A percentile compares a stretch with the other conserved stretches of the same genome.
These are phyloP conservation scores for Colletotrichum incanum DNA, from an alignment of 2,329 filamentous ascomycete genomes.

Conservation along the genomic window DNA sequence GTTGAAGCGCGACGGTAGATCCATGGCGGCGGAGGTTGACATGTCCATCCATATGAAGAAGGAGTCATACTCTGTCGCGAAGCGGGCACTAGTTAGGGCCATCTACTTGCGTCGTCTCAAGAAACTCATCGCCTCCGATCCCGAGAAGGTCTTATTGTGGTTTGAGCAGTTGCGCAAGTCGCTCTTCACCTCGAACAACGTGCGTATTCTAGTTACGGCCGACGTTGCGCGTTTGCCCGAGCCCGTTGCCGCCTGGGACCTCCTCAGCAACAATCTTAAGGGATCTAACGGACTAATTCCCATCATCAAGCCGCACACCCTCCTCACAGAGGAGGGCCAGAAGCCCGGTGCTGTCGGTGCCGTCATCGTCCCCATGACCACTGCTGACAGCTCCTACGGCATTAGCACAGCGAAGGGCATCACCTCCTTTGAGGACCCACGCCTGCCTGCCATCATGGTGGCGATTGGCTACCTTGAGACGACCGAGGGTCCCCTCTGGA, in stretches of 20 bases:
- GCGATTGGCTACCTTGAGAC: slow-evolving; percentile 93
- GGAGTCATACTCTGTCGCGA: slow-evolving; percentile 82
- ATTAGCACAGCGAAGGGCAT: slow-evolving; percentile 83
- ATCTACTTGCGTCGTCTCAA: slow-evolving; percentile 90
- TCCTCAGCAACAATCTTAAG: slow-evolving; percentile 67
- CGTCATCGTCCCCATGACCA: slow-evolving; percentile 90
- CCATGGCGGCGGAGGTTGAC: slow-evolving; percentile 77
- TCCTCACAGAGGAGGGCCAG: slow-evolving; percentile 83
- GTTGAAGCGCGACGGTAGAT: slow-evolving; percentile 86
- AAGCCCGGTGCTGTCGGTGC: slow-evolving; percentile 81
- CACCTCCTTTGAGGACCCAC: slow-evolving; percentile 81
- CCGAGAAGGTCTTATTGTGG: slow-evolving; percentile 81
- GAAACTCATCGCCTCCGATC: slow-evolving; percentile 83
- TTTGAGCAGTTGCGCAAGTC: slow-evolving; percentile 83
- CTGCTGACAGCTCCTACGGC: slow-evolving; percentile 92
- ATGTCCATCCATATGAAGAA: slow-evolving; percentile 86
- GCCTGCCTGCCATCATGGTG: slow-evolving; percentile 87
- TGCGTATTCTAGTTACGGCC: slow-evolving; percentile 87
- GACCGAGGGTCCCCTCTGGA: slow-evolving; percentile 95
- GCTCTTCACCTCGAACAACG: slow-evolving; percentile 87
- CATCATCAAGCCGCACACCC: slow-evolving; percentile 77
- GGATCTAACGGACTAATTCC: slow-evolving; percentile 69
- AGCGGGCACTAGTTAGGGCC: slow-evolving; percentile 87
- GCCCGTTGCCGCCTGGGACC: slow-evolving; percentile 86
- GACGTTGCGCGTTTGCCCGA: slow-evolving; percentile 81